Evolutionary conservation across 805 yeast species (phyloP), one percentile per base, ranked within the genome.

Genomic region (Torulaspora microellipsoides): DNA sequence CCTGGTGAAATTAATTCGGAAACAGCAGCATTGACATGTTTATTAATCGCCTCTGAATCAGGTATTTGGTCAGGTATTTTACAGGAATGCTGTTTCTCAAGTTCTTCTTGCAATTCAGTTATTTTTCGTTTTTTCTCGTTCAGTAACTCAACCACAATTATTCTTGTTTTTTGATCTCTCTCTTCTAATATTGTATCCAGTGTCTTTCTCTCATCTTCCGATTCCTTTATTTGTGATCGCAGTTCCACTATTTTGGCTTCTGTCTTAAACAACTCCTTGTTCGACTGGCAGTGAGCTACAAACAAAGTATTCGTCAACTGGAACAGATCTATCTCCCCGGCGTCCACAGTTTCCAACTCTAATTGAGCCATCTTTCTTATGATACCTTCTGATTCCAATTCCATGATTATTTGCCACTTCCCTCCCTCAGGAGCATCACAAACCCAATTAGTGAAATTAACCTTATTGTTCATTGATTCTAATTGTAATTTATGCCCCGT

Each of bases 61-160:
- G 46, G 29, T 13, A 34, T 32, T 15, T 38, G 41, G 12, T 34
- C 40, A 2, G 37, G 36, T 17, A 13, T 30, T 25, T 15, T 27
- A 12, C 33, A 30, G 4, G 40, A 25, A 11, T 36, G 43, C 29
- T 40, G 33, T 0, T 11, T 34, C n/a, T 37, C 33, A 15, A 59
- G 35, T 34, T 39, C 41, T 6, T 35, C 32, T 27, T 51, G 38
- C 17, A 59, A 45, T 15, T 54, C 52, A 1, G 35, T 25, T 1
- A 59, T 59, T 36, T 51, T 56, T 20, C 23, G 38, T 28, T 62
- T 62, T 47, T 62, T 62, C 28, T 56, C 59, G 42, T 60, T 60
- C 31, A 62, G 36, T 14, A 58, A 42, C 7, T 45, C 47, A 8
- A 54, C 50, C n/a, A 54, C 47, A 6, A 61, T 40, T 7, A 39